These are phyloP conservation scores for Globisporangium takayamanum DNA, from an alignment of 352 stramenopile genomes.

Conservation along the genomic window DNA sequence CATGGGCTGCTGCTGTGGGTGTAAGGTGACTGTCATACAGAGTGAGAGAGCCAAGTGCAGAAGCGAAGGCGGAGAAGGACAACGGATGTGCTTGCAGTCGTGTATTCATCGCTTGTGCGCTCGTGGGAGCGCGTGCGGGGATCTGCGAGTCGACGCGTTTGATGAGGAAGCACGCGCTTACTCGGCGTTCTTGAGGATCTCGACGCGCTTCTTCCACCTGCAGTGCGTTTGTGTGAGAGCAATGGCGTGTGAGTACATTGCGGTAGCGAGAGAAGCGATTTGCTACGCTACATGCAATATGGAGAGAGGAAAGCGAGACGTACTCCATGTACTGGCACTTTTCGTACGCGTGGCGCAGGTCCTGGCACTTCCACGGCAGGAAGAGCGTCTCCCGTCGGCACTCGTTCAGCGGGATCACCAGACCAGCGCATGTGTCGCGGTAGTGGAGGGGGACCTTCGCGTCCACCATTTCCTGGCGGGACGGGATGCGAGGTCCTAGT, in stretches of 20 bases:
- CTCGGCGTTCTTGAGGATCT: slow-evolving; percentile 71
- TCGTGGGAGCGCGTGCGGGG: neutral
- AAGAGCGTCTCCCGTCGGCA: slow-evolving; percentile 92
- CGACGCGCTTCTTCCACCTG: slow-evolving; percentile 80
- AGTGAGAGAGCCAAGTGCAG: neutral
- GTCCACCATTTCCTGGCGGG: slow-evolving; percentile 91
- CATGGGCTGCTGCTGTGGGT: neutral
- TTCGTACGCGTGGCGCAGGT: slow-evolving; percentile 97
- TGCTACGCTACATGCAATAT: neutral
- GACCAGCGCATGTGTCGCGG: slow-evolving; percentile 93
- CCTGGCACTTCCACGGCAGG: slow-evolving; percentile 93
- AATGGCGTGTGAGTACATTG: neutral
- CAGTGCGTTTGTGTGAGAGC: neutral
- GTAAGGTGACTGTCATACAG: neutral
- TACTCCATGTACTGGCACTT: slow-evolving; percentile 96
- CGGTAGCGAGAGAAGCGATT: neutral
- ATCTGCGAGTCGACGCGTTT: neutral
- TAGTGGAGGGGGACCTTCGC: slow-evolving; percentile 91
- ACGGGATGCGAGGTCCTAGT: slow-evolving; percentile 63
- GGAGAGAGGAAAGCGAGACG: neutral
- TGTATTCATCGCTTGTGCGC: neutral
- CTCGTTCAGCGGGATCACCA: slow-evolving; percentile 95
- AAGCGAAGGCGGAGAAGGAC: neutral
- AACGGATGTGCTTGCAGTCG: too few species aligned
- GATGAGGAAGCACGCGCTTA: slow-evolving; percentile 16